phyloP scores from a whole-genome alignment of 2,329 filamentous ascomycete genomes.

The Colletotrichum shisoi region DNA sequence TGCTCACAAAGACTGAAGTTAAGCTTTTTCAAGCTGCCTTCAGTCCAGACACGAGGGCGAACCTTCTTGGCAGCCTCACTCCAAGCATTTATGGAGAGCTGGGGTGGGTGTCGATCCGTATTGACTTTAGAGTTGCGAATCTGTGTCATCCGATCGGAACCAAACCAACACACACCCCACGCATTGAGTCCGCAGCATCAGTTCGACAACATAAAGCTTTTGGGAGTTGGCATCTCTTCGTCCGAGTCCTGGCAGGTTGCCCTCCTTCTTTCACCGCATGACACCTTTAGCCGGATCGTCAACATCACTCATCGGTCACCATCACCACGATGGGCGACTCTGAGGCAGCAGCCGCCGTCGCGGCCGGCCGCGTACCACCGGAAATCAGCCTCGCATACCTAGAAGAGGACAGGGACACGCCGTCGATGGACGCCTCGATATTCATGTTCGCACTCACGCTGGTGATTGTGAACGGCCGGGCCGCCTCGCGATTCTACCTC shows the following conservation, averaged over 20 bases:
- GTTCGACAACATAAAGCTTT: constrained; percentile 26
- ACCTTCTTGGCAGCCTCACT: constrained; percentile 39
- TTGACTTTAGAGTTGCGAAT: constrained; percentile 33
- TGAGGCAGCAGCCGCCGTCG: constrained; percentile 46
- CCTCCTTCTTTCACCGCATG: constrained; percentile 7
- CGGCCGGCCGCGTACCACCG: constrained; percentile 49
- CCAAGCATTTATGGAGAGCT: constrained; percentile 2
- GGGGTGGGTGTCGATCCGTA: neutral
- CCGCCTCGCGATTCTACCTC: constrained; percentile 49
- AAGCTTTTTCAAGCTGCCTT: constrained; percentile 31
- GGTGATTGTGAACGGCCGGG: constrained; percentile 48
- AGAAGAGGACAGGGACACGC: constrained; percentile 49
- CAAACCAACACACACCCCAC: constrained; percentile 17
- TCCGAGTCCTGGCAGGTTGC: neutral
- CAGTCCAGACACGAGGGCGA: constrained; percentile 34
- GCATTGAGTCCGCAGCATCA: constrained; percentile 2
- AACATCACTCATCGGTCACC: constrained; percentile 18
- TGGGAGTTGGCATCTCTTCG: neutral
- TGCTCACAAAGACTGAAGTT: neutral
- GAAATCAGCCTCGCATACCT: constrained; percentile 49
- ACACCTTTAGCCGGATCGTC: neutral
- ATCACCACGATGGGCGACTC: constrained; percentile 32
- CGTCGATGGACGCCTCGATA: constrained; percentile 52
- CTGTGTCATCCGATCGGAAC: constrained; percentile 37
- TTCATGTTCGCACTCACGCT: constrained; percentile 49